phyloP scores from a whole-genome alignment of 2,329 filamentous ascomycete species.

The Xylariaceae sp. region DNA sequence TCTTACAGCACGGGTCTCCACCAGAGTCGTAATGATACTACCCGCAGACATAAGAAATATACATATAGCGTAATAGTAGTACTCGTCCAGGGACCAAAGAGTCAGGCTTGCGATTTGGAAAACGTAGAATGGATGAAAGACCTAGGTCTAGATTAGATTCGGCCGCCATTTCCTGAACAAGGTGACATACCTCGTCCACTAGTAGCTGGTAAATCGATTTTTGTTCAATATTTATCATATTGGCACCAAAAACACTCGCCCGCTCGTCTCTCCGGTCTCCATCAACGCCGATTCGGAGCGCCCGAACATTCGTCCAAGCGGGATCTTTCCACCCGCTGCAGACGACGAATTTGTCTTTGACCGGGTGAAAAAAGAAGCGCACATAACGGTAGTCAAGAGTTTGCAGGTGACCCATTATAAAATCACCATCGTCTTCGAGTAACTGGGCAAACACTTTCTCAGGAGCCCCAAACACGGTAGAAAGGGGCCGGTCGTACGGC shows the following conservation, averaged over 20 bases:
- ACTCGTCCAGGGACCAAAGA: slow-evolving; percentile 92
- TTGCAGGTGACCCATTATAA: slow-evolving; percentile 68
- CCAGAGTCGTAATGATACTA: slow-evolving; percentile 81
- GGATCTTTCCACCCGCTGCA: slow-evolving; percentile 94
- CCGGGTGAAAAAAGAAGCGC: slow-evolving; percentile 83
- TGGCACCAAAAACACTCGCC: slow-evolving; percentile 82
- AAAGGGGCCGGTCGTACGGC: slow-evolving; percentile 52
- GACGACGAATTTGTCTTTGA: slow-evolving; percentile 82
- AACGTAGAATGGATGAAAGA: slow-evolving; percentile 96
- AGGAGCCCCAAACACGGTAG: slow-evolving; percentile 62
- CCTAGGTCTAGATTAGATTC: slow-evolving; percentile 43
- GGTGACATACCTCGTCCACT: slow-evolving; percentile 68
- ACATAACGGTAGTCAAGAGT: slow-evolving; percentile 92
- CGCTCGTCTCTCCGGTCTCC: slow-evolving; percentile 81
- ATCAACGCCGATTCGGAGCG: slow-evolving; percentile 75
- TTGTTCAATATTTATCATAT: slow-evolving; percentile 88
- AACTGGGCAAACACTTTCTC: slow-evolving; percentile 55
- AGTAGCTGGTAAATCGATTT: slow-evolving; percentile 80
- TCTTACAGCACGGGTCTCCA: slow-evolving; percentile 79
- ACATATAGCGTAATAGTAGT: slow-evolving; percentile 95
- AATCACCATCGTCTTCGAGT: slow-evolving; percentile 68
- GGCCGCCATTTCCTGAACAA: neutral
- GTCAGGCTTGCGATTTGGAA: slow-evolving; percentile 94
- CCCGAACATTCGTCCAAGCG: slow-evolving; percentile 72
- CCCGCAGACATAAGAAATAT: slow-evolving; percentile 93